These are phyloP conservation scores for Cyberlindnera samutprakarnensis DNA, from an alignment of 805 yeast species.

Conservation along the genomic window DNA sequence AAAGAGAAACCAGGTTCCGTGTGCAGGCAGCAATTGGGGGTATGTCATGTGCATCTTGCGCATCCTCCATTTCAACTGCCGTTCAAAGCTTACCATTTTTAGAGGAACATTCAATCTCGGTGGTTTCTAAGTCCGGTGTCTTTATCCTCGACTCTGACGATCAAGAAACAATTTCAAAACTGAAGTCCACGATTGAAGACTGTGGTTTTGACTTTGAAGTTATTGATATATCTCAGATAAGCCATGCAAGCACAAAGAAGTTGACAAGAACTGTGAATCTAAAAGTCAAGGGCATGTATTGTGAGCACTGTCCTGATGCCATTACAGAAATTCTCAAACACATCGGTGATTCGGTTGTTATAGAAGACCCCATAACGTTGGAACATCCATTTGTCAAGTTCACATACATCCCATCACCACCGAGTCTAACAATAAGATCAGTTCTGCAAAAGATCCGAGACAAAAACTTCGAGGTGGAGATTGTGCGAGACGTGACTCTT, in stretches of 20 bases:
- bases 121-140: conserved; percentile 53
- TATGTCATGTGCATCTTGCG: conserved; percentile 70
- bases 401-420: conserved; percentile 55
- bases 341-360: conserved; percentile 50
- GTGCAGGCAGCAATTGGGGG: conserved; percentile 63
- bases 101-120: conserved; percentile 43
- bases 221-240: conserved; percentile 34
- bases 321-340: conserved; percentile 40
- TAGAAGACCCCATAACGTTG: conserved; percentile 48
- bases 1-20: conserved; percentile 38
- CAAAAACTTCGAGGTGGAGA: conserved; percentile 40
- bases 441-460: conserved; percentile 43
- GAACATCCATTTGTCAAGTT: conserved; percentile 52
- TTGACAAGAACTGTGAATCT: conserved; percentile 51
- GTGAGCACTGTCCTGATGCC: conserved; percentile 59
- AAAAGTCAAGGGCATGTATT: conserved; percentile 57
- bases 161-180: conserved; percentile 26
- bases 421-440: conserved; percentile 45
- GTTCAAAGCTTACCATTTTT: conserved; percentile 44
- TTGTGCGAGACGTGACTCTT: conserved; percentile 47
- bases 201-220: conserved; percentile 57
- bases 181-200: conserved; percentile 51
- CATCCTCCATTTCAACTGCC: conserved; percentile 43
- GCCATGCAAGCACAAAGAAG: conserved; percentile 39
- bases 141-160: conserved; percentile 44